These are phyloP conservation scores for Glycine latifolia DNA, from an alignment of 306 rosid genomes.

Conservation along the genomic window DNA sequence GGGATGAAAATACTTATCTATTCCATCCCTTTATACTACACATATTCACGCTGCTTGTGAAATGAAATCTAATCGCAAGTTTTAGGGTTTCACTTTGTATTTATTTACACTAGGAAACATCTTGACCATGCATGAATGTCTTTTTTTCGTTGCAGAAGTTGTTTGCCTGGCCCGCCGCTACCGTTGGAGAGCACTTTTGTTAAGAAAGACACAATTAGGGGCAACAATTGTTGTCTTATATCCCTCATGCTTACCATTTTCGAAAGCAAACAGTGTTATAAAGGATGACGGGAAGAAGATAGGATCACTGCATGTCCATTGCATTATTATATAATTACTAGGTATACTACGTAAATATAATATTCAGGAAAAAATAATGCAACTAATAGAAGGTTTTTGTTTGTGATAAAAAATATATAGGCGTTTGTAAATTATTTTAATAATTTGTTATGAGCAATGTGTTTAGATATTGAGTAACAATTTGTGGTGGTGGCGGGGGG, in stretches of 20 bases:
- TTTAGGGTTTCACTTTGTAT: neutral
- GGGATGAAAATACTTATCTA: neutral
- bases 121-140: constrained; percentile 3
- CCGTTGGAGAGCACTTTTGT: neutral
- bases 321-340: too few species aligned
- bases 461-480: too few species aligned
- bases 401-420: too few species aligned
- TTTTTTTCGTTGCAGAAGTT: neutral
- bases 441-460: too few species aligned
- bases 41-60: neutral
- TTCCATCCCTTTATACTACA: neutral
- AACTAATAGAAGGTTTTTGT: too few species aligned
- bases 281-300: neutral
- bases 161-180: neutral
- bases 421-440: too few species aligned
- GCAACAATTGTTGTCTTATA: constrained; percentile 11
- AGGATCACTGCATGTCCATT: neutral
- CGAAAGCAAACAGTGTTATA: neutral
- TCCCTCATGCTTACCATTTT: constrained; percentile 18
- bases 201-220: neutral
- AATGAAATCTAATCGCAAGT: neutral
- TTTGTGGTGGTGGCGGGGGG: too few species aligned
- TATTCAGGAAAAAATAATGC: too few species aligned
- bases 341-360: neutral
- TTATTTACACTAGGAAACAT: neutral